phyloP scores from a whole-genome alignment of 148 eudicot species.

The Cornus suecica region DNA sequence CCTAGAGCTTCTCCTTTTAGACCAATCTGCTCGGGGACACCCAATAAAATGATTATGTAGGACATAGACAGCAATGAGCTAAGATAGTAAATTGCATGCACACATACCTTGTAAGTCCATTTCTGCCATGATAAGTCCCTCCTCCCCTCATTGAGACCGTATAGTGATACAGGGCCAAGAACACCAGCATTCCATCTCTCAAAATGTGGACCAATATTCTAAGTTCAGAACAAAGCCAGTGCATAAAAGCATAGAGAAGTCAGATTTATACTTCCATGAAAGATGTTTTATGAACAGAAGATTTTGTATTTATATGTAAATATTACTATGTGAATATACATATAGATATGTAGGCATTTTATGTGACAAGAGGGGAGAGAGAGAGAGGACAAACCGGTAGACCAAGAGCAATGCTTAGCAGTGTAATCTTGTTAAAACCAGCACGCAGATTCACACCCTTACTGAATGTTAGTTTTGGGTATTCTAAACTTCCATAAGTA shows the following conservation, averaged over 20 bases:
- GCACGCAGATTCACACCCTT: constrained; percentile 72
- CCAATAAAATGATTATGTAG: constrained; percentile 9
- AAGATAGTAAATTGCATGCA: constrained; percentile 7
- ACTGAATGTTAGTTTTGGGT: constrained; percentile 68
- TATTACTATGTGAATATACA: too few relatives aligned
- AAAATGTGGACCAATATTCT: constrained; percentile 39
- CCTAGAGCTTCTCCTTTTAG: constrained; percentile 78
- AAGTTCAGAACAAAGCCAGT: constrained; percentile 3
- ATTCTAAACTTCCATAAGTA: constrained; percentile 76
- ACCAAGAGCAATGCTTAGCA: constrained; percentile 95
- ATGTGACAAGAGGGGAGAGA: constrained; percentile 16
- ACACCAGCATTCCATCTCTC: constrained; percentile 65
- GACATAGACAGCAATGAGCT: background rate
- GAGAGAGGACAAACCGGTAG: constrained; percentile 67
- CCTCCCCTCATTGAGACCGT: constrained; percentile 51
- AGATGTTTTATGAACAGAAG: too few relatives aligned
- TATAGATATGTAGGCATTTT: too few relatives aligned
- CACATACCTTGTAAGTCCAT: constrained; percentile 69
- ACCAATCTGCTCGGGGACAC: constrained; percentile 56
- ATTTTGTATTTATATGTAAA: too few relatives aligned
- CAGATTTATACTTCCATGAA: background rate
- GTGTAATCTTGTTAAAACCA: constrained; percentile 78
- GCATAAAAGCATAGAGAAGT: background rate
- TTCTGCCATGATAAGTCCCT: constrained; percentile 53
- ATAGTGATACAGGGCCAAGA: constrained; percentile 60